Evolutionary conservation across 129 eudicot genomes (phyloP), one percentile per base, ranked within the genome.

Genomic region (Centrapalus pauciflorus): DNA sequence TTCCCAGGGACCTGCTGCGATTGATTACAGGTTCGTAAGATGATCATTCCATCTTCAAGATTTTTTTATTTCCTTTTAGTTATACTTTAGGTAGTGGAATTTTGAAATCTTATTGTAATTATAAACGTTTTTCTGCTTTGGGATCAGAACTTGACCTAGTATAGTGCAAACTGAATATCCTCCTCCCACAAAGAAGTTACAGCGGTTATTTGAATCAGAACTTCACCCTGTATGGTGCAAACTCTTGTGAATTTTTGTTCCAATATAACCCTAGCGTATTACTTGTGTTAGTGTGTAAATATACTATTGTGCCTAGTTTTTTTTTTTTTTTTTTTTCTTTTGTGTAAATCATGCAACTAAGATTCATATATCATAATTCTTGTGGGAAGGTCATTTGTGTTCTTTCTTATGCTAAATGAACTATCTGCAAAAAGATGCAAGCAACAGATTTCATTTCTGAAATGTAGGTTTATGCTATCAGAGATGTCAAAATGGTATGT

Each of bases 1-100:
- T 10, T 67, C 82, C 70, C 77, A 77, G 54, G 87, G 83, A n/a
- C 94, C 94, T 12, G 77, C 83, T 38, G 32, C 93, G 37, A 60
- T 85, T 56, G 93, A 89, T 78, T 82, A 89, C 85, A 61, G 87
- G 96, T 86, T 50, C 30, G 71, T 63, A 23, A 6, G 35, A 24
- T 25, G 2, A 61, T 51, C 64, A 72, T 61, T 61, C 32, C 6
- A 13, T 38, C 62, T 26, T 35, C 16, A 7, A 28, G 1, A 2
- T 52, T 48, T 48, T 48, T 23, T 48, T 10, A 48, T 14, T 48
- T 5, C 19, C 54, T 4, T 16, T 1, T 17, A 48, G 7, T 48
- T 1, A 17, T 48, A 48, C 24, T 48, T 48, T 48, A 5, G 12
- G 12, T 48, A 24, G 25, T 48, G 12, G 24, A 24, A 48, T 48